phyloP scores from a whole-genome alignment of 2,329 filamentous ascomycete species.

The Paraconiothyrium sp. region DNA sequence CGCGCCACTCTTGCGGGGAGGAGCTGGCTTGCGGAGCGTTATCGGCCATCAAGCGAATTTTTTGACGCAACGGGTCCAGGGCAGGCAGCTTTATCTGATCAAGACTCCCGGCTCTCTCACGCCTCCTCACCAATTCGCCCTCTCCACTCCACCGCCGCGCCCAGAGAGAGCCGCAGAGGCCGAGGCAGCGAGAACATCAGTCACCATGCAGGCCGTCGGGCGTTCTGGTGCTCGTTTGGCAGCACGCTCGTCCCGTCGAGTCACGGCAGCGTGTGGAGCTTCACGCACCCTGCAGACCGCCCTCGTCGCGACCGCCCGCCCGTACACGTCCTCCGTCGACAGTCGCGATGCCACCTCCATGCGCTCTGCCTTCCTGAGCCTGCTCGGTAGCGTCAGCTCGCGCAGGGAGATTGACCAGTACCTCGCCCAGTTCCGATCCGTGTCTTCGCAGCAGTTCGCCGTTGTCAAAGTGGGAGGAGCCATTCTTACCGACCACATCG shows the following conservation, averaged over 20 bases:
- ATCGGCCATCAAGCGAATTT: conserved; percentile 33
- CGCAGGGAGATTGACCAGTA: conserved; percentile 98
- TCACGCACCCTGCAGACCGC: conserved; percentile 42
- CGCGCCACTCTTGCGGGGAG: conserved; percentile 30
- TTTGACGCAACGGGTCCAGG: conserved; percentile 13
- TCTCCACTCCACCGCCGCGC: conserved; percentile 25
- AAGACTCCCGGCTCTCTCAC: conserved; percentile 23
- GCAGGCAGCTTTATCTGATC: conserved; percentile 25
- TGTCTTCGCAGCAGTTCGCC: conserved; percentile 95
- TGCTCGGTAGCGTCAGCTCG: conserved; percentile 94
- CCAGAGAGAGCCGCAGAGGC: conserved; percentile 33
- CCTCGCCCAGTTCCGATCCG: conserved; percentile 94
- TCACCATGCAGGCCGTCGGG: conserved; percentile 51
- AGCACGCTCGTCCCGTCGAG: conserved; percentile 46
- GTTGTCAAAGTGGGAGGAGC: conserved; percentile 98
- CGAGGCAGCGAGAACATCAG: conserved; percentile 32
- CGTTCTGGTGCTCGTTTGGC: conserved; percentile 49
- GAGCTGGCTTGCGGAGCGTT: conserved; percentile 29
- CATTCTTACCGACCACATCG: conserved; percentile 92
- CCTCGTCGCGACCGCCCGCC: conserved; percentile 42
- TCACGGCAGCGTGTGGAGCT: conserved; percentile 39
- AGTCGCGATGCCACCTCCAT: conserved; percentile 45
- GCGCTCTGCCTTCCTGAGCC: conserved; percentile 80
- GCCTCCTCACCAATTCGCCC: conserved; percentile 31
- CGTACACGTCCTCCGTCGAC: conserved; percentile 46